phyloP scores from a whole-genome alignment of 225 moss, liverwort and hornwort genomes.

The Physcomitrium patens region DNA sequence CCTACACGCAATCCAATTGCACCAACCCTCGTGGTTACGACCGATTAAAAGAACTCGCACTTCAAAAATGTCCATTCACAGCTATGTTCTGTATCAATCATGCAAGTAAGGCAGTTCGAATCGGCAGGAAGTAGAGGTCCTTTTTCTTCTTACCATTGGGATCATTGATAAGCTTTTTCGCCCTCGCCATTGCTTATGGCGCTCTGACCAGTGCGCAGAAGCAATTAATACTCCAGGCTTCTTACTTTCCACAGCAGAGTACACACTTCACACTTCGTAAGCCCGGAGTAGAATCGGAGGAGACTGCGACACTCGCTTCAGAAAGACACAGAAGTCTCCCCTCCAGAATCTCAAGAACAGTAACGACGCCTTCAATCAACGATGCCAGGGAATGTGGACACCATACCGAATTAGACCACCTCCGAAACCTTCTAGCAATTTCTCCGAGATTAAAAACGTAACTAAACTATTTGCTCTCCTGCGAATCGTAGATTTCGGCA shows the following conservation, averaged over 20 bases:
- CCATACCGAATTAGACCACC: constrained; percentile 22
- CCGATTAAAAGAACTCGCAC: not conserved
- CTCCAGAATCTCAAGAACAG: constrained; percentile 22
- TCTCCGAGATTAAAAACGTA: not conserved
- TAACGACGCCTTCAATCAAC: not conserved
- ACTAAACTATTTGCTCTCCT: constrained; percentile 3
- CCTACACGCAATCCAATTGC: not conserved
- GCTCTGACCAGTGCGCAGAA: constrained; percentile 6
- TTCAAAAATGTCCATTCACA: constrained; percentile 1
- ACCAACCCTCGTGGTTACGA: constrained; percentile 3
- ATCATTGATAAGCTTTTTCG: constrained; percentile 82
- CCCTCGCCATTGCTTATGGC: constrained; percentile 48
- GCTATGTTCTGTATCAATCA: constrained; percentile 5
- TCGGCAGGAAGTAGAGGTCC: constrained; percentile 16
- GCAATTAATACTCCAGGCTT: constrained; percentile 15
- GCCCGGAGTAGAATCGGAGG: not conserved
- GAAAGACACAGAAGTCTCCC: not conserved
- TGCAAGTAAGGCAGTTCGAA: constrained; percentile 2
- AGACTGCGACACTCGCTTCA: not conserved
- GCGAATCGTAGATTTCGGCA: not conserved
- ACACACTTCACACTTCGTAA: constrained; percentile 10
- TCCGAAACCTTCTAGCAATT: constrained; percentile 6
- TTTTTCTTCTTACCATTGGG: constrained; percentile 67
- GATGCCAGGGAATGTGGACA: constrained; percentile 7
- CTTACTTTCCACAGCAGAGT: constrained; percentile 10